These are phyloP conservation scores for Leccinum variicolor DNA, from an alignment of 768 basidiomycete genomes.

Conservation along the genomic window DNA sequence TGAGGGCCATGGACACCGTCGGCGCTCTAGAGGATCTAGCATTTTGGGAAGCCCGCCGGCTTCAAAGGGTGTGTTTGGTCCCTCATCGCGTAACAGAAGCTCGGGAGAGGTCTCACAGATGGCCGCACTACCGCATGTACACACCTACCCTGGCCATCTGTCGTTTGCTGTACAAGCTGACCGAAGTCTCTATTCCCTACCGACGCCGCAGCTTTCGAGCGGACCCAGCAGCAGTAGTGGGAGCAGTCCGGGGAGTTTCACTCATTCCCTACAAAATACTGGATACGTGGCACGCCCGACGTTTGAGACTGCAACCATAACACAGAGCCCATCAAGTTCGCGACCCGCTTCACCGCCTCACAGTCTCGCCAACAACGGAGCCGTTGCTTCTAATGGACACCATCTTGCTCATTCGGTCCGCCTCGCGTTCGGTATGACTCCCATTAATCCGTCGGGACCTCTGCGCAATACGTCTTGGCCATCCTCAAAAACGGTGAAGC, in stretches of 20 bases:
- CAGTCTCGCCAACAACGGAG: constrained; percentile 28
- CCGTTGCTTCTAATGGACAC: constrained; percentile 39
- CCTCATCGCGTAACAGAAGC: constrained; percentile 28
- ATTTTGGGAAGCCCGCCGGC: constrained; percentile 38
- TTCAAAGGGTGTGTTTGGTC: constrained; percentile 25
- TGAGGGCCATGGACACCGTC: constrained; percentile 29
- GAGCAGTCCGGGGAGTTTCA: constrained; percentile 56
- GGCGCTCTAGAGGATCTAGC: constrained; percentile 29
- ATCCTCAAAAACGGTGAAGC: constrained; percentile 21
- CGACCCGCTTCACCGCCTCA: constrained; percentile 59
- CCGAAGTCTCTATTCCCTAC: constrained; percentile 32
- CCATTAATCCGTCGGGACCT: constrained; percentile 46
- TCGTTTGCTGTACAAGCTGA: constrained; percentile 27
- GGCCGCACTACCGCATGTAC: constrained; percentile 27
- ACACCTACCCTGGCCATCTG: constrained; percentile 33
- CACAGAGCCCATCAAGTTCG: constrained; percentile 50
- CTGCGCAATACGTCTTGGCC: constrained; percentile 40
- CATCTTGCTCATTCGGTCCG: constrained; percentile 83
- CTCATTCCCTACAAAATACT: constrained; percentile 34
- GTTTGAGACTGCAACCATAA: constrained; percentile 28
- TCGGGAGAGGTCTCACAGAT: constrained; percentile 30
- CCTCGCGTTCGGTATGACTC: constrained; percentile 90
- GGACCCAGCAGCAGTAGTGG: constrained; percentile 58
- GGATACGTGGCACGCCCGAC: constrained; percentile 18
- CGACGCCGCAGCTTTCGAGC: constrained; percentile 62